phyloP scores from a whole-genome alignment of 2,329 filamentous ascomycete genomes.

The Botrytis fragariae region DNA sequence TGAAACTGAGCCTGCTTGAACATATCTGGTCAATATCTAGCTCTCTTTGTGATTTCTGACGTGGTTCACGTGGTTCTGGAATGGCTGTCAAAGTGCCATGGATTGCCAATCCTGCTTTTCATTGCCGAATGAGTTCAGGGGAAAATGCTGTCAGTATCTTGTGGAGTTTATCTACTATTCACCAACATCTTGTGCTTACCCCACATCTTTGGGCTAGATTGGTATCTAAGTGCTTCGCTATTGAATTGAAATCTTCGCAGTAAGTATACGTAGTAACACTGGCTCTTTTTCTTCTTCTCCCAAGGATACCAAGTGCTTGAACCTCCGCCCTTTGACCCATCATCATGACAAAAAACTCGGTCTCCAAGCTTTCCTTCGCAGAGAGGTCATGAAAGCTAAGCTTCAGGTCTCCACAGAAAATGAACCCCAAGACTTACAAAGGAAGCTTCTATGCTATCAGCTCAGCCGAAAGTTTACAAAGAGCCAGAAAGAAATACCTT shows the following conservation, averaged over 20 bases:
- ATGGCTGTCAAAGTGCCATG: neutral
- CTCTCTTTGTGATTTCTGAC: neutral
- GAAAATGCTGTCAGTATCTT: neutral
- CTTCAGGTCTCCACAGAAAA: constrained; percentile 6
- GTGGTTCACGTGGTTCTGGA: too few relatives aligned
- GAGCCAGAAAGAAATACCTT: neutral
- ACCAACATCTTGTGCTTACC: neutral
- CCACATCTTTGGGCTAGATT: neutral
- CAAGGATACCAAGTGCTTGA: neutral
- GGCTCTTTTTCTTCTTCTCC: neutral
- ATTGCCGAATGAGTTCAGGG: neutral
- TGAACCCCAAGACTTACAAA: neutral
- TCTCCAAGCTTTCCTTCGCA: constrained; percentile 21
- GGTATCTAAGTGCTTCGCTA: neutral
- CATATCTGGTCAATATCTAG: neutral
- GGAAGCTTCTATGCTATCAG: neutral
- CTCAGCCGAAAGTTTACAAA: neutral
- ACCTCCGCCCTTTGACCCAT: neutral
- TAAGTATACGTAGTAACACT: neutral
- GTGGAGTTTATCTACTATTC: neutral
- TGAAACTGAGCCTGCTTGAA: neutral
- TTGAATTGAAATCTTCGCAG: neutral
- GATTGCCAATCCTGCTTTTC: neutral
- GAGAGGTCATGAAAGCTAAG: constrained; percentile 19
- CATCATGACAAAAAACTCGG: neutral